Evolutionary conservation across 345 rosid genomes (phyloP).

Genomic region (Gossypium arboreum): DNA sequence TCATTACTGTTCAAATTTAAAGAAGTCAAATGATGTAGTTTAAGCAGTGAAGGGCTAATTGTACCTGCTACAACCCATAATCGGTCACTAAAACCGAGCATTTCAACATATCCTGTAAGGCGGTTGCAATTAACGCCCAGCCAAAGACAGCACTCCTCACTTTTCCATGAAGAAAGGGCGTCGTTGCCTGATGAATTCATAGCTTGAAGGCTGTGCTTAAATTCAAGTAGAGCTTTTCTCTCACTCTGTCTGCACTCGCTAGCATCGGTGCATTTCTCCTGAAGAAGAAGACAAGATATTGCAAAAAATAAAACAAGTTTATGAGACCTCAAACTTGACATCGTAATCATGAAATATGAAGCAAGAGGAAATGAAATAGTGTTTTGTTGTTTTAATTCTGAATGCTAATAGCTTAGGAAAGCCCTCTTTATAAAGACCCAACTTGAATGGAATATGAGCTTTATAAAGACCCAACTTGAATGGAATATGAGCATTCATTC

Average conservation of each 20-base stretch:
- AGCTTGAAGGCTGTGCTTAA: background rate
- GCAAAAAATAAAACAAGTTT: background rate
- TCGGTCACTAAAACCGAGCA: background rate
- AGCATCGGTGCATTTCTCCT: background rate
- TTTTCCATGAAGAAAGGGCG: background rate
- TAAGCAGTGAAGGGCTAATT: conserved; percentile 32
- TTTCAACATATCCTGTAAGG: background rate
- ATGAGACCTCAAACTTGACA: background rate
- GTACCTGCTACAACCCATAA: conserved; percentile 25
- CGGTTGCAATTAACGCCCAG: background rate
- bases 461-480: too few relatives aligned
- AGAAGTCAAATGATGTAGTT: conserved; percentile 32
- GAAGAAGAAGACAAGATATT: background rate
- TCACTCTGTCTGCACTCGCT: background rate
- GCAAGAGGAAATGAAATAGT: background rate
- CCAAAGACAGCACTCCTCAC: background rate
- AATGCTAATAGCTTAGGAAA: too few relatives aligned
- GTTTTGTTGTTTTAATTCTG: too few relatives aligned
- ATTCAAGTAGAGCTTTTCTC: background rate
- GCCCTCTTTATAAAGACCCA: too few relatives aligned
- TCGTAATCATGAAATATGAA: background rate
- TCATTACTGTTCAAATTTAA: conserved; percentile 29
- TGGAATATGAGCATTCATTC: too few relatives aligned
- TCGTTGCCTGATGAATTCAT: background rate
- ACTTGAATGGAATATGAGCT: too few relatives aligned